Evolutionary conservation across 441 rosid genomes (phyloP).

Genomic region (Gossypium schwendimanii): DNA sequence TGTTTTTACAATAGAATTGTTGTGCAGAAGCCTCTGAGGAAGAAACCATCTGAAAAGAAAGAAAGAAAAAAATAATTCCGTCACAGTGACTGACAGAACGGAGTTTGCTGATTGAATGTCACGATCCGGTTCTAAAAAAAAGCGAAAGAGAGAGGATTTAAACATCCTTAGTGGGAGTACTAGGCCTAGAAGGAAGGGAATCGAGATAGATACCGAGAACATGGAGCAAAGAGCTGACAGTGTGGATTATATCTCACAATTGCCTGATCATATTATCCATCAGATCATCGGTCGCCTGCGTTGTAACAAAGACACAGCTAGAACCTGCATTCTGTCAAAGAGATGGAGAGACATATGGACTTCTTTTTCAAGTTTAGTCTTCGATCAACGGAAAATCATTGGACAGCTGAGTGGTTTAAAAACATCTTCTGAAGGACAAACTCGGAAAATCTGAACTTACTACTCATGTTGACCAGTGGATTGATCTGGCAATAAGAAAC

Average conservation of each 20-base stretch:
- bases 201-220: neutral
- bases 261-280: constrained; percentile 31
- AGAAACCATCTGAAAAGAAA: neutral
- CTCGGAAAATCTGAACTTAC: neutral
- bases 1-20: neutral
- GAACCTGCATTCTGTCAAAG: constrained; percentile 30
- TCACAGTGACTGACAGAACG: no score
- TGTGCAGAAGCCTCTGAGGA: constrained; percentile 1
- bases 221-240: constrained; percentile 9
- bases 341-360: constrained; percentile 27
- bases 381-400: constrained; percentile 26
- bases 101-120: neutral
- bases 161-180: constrained; percentile 5
- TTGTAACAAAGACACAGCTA: constrained; percentile 28
- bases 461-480: constrained; percentile 16
- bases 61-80: no score
- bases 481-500: constrained; percentile 14
- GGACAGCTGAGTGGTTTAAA: neutral
- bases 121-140: neutral
- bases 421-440: neutral
- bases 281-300: constrained; percentile 22
- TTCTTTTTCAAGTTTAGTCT: constrained; percentile 19
- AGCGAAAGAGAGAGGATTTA: constrained; percentile 18
- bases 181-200: neutral
- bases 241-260: constrained; percentile 23